Evolutionary conservation across 495 filamentous ascomycete genomes (phyloP), one percentile per base, ranked within the genome.

Genomic region (Hypoxylon fragiforme): DNA sequence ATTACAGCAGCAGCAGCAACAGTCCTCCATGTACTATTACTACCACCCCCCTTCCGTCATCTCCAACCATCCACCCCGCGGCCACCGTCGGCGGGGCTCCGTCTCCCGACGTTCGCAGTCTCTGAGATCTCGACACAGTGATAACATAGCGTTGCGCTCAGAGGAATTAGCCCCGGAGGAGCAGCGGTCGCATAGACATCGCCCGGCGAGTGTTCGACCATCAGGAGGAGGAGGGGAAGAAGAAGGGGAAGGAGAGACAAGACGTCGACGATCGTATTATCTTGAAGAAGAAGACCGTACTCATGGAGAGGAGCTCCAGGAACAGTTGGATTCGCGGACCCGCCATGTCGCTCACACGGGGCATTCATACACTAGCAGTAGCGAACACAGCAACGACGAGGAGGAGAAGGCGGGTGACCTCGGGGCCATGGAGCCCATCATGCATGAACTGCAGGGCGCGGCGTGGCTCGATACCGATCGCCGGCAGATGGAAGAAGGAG

Each of bases 361-460:
- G 18, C 31, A 39, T 14, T 26, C 51, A 0, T 46, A 41, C 16
- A 19, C 8, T 12, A 52, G 21, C 20, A 55, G 35, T n/a, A 51
- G 34, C 15, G 18, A 21, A 28, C 18, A n/a, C 16, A 57, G 34
- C 13, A 37, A 18, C 34, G 4, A 28, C 24, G 4, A 28, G 4
- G 9, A 34, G n/a, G 18, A 21, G 24, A 38, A 44, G 4, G 31
- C 45, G 2, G 30, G 22, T 0, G 50, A 41, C 32, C 49, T 51
- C 16, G 60, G 50, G 38, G 47, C 44, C 39, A 44, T 58, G 32
- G 59, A 62, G 32, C 59, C 59, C 34, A 44, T 62, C 15, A 59
- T 59, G 60, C 53, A 44, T 18, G 60, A 63, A 12, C 26, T 63
- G 11, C 60, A 50, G 50, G 54, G 44, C 12, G 45, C 50, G 21